phyloP scores from a whole-genome alignment of 2,329 filamentous ascomycete species.

The Fusarium brevicatenulatum region DNA sequence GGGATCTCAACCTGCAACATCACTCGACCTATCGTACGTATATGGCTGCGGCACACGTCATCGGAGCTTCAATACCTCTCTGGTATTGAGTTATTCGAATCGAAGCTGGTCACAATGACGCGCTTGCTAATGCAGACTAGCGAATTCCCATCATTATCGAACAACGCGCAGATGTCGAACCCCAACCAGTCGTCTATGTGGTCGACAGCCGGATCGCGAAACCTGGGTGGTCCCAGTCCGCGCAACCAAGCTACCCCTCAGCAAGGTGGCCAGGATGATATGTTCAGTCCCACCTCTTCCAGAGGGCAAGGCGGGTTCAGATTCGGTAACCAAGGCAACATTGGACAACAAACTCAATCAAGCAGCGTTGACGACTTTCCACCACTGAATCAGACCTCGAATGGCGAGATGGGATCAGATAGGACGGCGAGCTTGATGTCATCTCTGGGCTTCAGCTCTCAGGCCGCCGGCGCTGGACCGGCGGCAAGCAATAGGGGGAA shows the following conservation, averaged over 20 bases:
- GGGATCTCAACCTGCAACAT: slow-evolving; percentile 69
- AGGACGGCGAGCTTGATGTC: slow-evolving; percentile 63
- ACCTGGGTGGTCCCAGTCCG: slow-evolving; percentile 59
- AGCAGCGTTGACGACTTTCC: slow-evolving; percentile 70
- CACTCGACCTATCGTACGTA: slow-evolving; percentile 73
- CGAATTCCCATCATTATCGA: slow-evolving; percentile 74
- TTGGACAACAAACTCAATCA: slow-evolving; percentile 58
- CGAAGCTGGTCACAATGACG: neutral
- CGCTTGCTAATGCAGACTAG: slow-evolving; percentile 52
- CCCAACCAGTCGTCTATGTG: slow-evolving; percentile 64
- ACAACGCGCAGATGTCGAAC: slow-evolving; percentile 65
- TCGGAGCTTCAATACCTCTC: neutral
- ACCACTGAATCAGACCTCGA: slow-evolving; percentile 66
- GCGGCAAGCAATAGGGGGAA: slow-evolving; percentile 63
- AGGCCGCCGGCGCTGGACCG: slow-evolving; percentile 50
- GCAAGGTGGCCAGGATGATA: slow-evolving; percentile 60
- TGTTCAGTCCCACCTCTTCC: slow-evolving; percentile 57
- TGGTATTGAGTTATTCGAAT: neutral
- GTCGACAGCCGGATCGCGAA: slow-evolving; percentile 62
- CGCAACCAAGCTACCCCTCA: slow-evolving; percentile 64
- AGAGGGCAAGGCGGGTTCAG: slow-evolving; percentile 62
- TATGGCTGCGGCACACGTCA: slow-evolving; percentile 4
- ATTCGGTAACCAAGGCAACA: slow-evolving; percentile 61
- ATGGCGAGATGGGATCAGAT: slow-evolving; percentile 68
- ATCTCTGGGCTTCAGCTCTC: slow-evolving; percentile 63